Conservation (phyloP, 2,329 filamentous ascomycete species). For the Trichophyton verrucosum region DNA sequence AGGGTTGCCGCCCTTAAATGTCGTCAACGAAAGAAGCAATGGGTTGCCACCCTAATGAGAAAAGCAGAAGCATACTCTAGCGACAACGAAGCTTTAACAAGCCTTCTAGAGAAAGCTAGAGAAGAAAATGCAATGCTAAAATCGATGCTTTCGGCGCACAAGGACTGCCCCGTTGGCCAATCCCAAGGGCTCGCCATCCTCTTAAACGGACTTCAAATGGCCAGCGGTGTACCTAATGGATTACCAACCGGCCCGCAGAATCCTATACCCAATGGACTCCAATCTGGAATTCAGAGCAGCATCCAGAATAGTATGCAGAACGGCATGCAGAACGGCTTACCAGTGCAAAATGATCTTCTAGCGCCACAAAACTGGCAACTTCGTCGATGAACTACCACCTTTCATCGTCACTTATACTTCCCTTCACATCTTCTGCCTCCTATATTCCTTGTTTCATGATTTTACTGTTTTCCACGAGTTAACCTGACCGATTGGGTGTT, state of each 20-base stretch:
- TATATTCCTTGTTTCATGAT: not conserved
- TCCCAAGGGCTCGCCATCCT: conserved; percentile 55
- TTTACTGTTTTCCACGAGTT: not conserved
- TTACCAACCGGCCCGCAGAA: not conserved
- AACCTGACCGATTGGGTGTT: not conserved
- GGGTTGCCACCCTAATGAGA: conserved; percentile 84
- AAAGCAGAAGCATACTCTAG: conserved; percentile 89
- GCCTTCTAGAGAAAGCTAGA: conserved; percentile 69
- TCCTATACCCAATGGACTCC: not conserved
- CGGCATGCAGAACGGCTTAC: not conserved
- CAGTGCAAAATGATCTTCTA: not conserved
- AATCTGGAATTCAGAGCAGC: not conserved
- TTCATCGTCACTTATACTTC: not conserved
- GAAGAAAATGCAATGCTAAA: conserved; percentile 95
- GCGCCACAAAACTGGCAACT: not conserved
- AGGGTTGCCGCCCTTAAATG: conserved; percentile 95
- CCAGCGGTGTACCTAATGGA: not conserved
- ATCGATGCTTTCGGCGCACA: conserved; percentile 82
- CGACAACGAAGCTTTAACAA: conserved; percentile 78
- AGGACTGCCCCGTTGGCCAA: conserved; percentile 87
- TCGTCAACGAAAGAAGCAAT: conserved; percentile 96
- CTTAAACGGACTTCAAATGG: conserved; percentile 11
- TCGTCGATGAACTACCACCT: not conserved
- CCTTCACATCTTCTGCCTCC: not conserved
- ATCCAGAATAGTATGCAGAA: not conserved